Percentiles rank a stretch among this genome's conserved stretches.
These are phyloP conservation scores for Fomitopsis betulina DNA, from an alignment of 1,284 basidiomycete species.

Conservation along the genomic window DNA sequence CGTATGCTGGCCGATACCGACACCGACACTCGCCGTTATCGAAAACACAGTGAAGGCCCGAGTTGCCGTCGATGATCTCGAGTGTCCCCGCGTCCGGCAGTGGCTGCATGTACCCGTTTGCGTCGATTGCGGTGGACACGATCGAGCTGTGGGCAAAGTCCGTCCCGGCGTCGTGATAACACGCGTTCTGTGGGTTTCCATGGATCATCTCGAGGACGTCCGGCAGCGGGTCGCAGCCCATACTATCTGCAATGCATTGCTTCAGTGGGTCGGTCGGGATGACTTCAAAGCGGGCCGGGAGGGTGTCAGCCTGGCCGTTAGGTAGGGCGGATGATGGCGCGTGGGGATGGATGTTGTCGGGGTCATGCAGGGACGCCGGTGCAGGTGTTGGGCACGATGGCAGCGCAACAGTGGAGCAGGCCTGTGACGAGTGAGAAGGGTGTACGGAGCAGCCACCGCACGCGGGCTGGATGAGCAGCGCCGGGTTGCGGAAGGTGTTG, in stretches of 20 bases:
- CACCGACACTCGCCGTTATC: slow-evolving; percentile 14
- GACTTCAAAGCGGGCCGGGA: slow-evolving; percentile 5
- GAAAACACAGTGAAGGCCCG: slow-evolving; percentile 11
- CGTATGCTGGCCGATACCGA: slow-evolving; percentile 74
- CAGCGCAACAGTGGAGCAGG: neutral
- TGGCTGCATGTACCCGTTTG: neutral
- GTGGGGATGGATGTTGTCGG: slow-evolving; percentile 8
- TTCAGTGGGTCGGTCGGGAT: slow-evolving; percentile 5
- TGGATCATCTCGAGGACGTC: slow-evolving; percentile 15
- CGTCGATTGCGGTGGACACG: neutral
- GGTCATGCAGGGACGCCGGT: slow-evolving; percentile 7
- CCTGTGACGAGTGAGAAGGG: neutral
- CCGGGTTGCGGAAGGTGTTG: slow-evolving; percentile 92
- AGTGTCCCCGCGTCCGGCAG: neutral
- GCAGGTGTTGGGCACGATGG: neutral
- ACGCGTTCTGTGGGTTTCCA: slow-evolving; percentile 4
- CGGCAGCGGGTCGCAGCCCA: slow-evolving; percentile 11
- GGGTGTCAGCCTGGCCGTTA: neutral
- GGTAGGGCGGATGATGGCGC: neutral
- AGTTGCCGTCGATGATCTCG: neutral
- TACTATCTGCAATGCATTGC: slow-evolving; percentile 7
- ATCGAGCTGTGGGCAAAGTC: neutral
- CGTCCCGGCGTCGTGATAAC: neutral
- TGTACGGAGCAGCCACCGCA: slow-evolving; percentile 16
- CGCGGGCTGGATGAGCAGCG: slow-evolving; percentile 45